Evolutionary conservation across 345 rosid species (phyloP).

Genomic region (Linum trigynum): DNA sequence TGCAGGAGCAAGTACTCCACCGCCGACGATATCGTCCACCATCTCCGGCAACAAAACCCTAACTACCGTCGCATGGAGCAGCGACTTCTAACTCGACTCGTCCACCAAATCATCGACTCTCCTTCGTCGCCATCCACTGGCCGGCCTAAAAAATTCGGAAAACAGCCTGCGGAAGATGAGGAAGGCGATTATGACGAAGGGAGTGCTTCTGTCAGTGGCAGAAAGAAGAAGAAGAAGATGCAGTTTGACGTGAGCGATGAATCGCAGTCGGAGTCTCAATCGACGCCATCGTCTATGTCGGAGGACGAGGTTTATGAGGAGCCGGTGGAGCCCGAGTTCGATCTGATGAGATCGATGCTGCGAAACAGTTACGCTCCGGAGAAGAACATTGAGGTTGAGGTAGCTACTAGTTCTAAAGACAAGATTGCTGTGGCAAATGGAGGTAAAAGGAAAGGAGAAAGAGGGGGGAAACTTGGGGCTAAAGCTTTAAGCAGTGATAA

Average conservation of each 20-base stretch:
- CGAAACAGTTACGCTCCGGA: slow-evolving; percentile 37
- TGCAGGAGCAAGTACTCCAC: slow-evolving; percentile 27
- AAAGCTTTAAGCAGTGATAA: background rate
- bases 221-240: slow-evolving; percentile 27
- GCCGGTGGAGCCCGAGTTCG: slow-evolving; percentile 38
- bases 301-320: slow-evolving; percentile 26
- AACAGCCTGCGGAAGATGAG: background rate
- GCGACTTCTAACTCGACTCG: slow-evolving; percentile 28
- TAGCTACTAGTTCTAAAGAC: slow-evolving; percentile 23
- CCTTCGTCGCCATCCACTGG: slow-evolving; percentile 1
- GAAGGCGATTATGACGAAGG: background rate
- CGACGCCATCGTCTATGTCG: slow-evolving; percentile 41
- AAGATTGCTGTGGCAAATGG: background rate
- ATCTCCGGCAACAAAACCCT: slow-evolving; percentile 40
- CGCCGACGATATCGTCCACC: slow-evolving; percentile 43
- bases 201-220: background rate
- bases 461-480: background rate
- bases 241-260: slow-evolving; percentile 19
- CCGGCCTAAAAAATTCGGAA: background rate
- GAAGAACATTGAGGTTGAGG: slow-evolving; percentile 55
- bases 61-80: slow-evolving; percentile 35
- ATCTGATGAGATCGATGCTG: slow-evolving; percentile 48
- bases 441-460: background rate
- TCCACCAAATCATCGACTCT: slow-evolving; percentile 23
- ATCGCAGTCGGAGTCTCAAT: slow-evolving; percentile 1